Conservation (phyloP, 306 rosid genomes). For the Ochetophila trinervis region DNA sequence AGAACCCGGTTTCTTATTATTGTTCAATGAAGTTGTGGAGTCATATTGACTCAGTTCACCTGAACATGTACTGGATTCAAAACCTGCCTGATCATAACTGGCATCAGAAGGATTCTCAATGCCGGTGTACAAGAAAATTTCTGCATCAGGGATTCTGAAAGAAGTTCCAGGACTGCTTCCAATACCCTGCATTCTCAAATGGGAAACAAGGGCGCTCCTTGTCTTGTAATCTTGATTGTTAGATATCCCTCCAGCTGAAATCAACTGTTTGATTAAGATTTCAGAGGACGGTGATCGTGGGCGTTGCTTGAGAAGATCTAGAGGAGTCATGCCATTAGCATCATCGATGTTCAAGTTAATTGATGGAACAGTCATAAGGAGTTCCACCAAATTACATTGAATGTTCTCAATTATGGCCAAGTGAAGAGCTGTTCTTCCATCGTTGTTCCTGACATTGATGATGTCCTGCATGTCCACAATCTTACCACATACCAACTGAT, state of each 20-base stretch:
- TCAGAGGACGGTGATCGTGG: slow-evolving; percentile 61
- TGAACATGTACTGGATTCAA: slow-evolving; percentile 37
- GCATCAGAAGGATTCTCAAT: slow-evolving; percentile 55
- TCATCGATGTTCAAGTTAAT: slow-evolving; percentile 63
- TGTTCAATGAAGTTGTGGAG: slow-evolving; percentile 37
- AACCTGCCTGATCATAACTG: slow-evolving; percentile 38
- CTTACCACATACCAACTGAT: slow-evolving; percentile 38
- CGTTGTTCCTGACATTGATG: slow-evolving; percentile 62
- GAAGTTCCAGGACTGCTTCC: slow-evolving; percentile 82
- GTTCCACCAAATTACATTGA: slow-evolving; percentile 58
- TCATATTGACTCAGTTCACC: slow-evolving; percentile 42
- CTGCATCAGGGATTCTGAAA: slow-evolving; percentile 85
- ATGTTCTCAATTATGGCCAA: slow-evolving; percentile 56
- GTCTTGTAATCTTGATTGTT: slow-evolving; percentile 36
- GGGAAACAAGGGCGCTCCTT: slow-evolving; percentile 52
- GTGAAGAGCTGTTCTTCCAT: slow-evolving; percentile 88
- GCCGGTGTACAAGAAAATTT: slow-evolving; percentile 78
- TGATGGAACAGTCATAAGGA: slow-evolving; percentile 60
- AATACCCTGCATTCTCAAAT: slow-evolving; percentile 60
- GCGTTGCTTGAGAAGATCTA: slow-evolving; percentile 67
- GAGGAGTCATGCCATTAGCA: slow-evolving; percentile 67
- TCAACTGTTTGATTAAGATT: slow-evolving; percentile 61
- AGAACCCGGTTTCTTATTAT: slow-evolving; percentile 42
- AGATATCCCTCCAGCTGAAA: slow-evolving; percentile 68
- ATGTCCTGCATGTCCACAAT: slow-evolving; percentile 40